These are phyloP conservation scores for Botrytis pseudocinerea DNA, from an alignment of 2,329 filamentous ascomycete species.

Conservation along the genomic window DNA sequence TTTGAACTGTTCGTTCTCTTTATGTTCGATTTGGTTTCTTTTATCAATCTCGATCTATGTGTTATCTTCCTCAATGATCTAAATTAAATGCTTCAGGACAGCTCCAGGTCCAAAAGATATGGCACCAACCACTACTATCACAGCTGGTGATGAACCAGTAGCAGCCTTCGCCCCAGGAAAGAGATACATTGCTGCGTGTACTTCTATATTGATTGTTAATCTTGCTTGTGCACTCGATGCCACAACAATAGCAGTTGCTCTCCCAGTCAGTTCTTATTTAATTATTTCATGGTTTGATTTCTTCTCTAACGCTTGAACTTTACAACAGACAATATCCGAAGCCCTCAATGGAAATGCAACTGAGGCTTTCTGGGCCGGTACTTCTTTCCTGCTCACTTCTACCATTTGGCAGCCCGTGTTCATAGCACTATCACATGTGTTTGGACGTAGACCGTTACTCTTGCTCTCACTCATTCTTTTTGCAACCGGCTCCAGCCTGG, in stretches of 20 bases:
- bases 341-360: slow-evolving; percentile 52
- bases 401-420: slow-evolving; percentile 56
- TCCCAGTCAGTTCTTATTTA: slow-evolving; percentile 30
- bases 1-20: neutral
- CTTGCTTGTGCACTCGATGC: slow-evolving; percentile 65
- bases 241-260: slow-evolving; percentile 51
- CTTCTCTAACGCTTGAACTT: slow-evolving; percentile 28
- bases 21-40: neutral
- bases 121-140: neutral
- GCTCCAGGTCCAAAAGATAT: neutral
- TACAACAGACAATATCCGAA: slow-evolving; percentile 52
- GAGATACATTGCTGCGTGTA: slow-evolving; percentile 14
- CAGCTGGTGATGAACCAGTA: neutral
- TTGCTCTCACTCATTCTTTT: slow-evolving; percentile 31
- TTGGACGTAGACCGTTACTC: slow-evolving; percentile 30
- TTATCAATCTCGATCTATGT: neutral
- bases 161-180: neutral
- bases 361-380: slow-evolving; percentile 66
- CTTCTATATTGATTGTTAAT: slow-evolving; percentile 26
- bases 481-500: slow-evolving; percentile 37
- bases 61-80: neutral
- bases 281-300: neutral
- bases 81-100: neutral
- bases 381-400: slow-evolving; percentile 64
- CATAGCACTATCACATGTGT: slow-evolving; percentile 34